Evolutionary conservation across 1,284 basidiomycete species (phyloP), one percentile per base, ranked within the genome.

Genomic region (Microbotryomycetes sp.): DNA sequence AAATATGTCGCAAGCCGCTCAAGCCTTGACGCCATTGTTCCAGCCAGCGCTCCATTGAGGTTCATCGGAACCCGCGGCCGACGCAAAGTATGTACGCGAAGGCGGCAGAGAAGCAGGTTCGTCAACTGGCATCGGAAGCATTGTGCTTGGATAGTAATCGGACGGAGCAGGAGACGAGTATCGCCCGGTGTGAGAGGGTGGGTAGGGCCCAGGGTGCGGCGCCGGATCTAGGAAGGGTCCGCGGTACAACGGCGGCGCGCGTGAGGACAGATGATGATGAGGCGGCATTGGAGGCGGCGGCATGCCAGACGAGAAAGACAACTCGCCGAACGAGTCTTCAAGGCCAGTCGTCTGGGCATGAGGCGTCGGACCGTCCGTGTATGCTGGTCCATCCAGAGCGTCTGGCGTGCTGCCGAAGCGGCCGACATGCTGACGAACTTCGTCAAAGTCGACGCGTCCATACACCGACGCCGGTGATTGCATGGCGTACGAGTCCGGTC

Each of bases 371-470:
- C 29, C 50, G 35, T 41, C 35, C 30, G 56, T 48, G 57, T 59
- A 65, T 54, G 50, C 59, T 21, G 46, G 48, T 27, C 35, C 54
- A 21, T 18, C 50, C 15, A 7, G 15, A 16, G 21, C 46, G 26
- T 56, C 31, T 1, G 35, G 30, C 49, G 52, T 54, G 45, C 52
- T 51, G 15, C 57, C 35, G 24, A 52, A n/a, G 2, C 9, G 27
- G 18, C 24, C 41, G 4, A 24, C 23, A 15, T 24, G 50, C n/a
- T n/a, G 50, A 9, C 50, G n/a, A n/a, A 63, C 66, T 21, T 65
- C 64, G 26, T 56, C 64, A 52, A 68, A 68, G 15, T 63, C 57
- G 47, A 68, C 64, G 50, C 57, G 61, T 54, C 59, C 66, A 52
- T 68, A 68, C 0, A 63, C 63, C 35, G 61, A 63, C 3, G 57